Base-by-base conservation (phyloP, 192 early-diverging fungal species). In the Linnemannia schmuckeri region DNA sequence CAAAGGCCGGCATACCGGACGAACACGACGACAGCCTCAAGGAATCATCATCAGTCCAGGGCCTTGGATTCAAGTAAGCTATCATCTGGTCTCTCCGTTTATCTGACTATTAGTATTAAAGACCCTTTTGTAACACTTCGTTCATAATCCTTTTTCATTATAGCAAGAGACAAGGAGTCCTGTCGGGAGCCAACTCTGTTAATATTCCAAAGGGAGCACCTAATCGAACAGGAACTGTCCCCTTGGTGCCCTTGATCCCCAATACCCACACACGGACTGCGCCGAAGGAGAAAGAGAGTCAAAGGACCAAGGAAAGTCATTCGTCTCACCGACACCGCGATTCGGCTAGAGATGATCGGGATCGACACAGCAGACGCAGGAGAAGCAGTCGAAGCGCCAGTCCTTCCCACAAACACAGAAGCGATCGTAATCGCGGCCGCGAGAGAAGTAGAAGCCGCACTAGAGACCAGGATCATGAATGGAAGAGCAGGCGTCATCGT, bases 41-140 rank as follows among this genome's bases (percentile, higher is more conserved):
- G 68, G 90, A 78, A 9, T 81, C 79, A 35, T 55, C 70, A 5
- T 47, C 38, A 27, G 61, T 74, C 30, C 75, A 81, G 27, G 85
- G 85, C 1, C 79, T 87, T 44, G 85, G 85, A 20, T 87, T 87
- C 72, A 75, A 74, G 85, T 78, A 87, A 38, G 75, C 12, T 12
- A 6, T 12, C n/a, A 3, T 33, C 5, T 27, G 47, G 0, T 15
- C 12, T 1, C 8, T 27, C 33, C 12, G 27, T 66, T 15, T 33
- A 15, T 9, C 10, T 13, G 55, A 13, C 15, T 66, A 24, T 4
- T 30, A 4, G 3, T 52, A 13, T 15, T 12, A 33, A 27, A 15
- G 8, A 13, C n/a, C 13, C 10, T 15, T 27, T 33, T 27, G 8
- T 66, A 33, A 35, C 30, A 15, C 61, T 2, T 33, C 13, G 24